Evolutionary conservation across 2,329 filamentous ascomycete species (phyloP).

Genomic region (Rutstroemia sp.): DNA sequence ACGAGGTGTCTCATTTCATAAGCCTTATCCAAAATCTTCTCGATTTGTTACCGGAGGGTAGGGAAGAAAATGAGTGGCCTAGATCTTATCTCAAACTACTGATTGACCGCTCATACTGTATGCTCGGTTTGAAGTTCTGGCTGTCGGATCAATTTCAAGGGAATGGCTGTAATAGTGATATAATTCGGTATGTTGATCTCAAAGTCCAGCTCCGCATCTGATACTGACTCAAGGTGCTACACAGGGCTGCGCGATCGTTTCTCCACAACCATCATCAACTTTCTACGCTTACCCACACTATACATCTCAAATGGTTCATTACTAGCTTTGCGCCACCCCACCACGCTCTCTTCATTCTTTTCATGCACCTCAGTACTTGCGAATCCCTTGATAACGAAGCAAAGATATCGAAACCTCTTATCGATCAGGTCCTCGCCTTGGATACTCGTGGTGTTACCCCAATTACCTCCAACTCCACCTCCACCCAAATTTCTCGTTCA

Average conservation of each 20-base stretch:
- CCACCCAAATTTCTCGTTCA: background rate
- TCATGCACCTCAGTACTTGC: conserved; percentile 9
- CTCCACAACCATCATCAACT: conserved; percentile 1
- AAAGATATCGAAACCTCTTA: background rate
- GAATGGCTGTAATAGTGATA: conserved; percentile 9
- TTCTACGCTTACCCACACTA: background rate
- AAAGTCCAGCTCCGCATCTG: background rate
- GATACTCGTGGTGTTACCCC: background rate
- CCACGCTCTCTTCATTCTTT: conserved; percentile 7
- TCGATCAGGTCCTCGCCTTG: background rate
- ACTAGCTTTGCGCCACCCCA: conserved; percentile 7
- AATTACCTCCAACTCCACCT: background rate
- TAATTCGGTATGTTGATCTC: conserved; percentile 2
- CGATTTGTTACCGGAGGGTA: background rate
- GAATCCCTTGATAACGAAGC: background rate
- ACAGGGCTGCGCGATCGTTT: conserved; percentile 7
- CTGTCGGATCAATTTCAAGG: conserved; percentile 8
- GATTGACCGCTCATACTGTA: conserved; percentile 11
- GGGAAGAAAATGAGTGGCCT: conserved; percentile 2
- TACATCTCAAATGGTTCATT: conserved; percentile 7
- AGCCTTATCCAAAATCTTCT: background rate
- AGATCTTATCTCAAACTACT: conserved; percentile 9
- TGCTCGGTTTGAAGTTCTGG: conserved; percentile 11
- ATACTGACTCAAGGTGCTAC: background rate
- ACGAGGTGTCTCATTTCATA: conserved; percentile 6